phyloP scores from a whole-genome alignment of 805 yeast genomes.

The Yarrowia phangngaensis region DNA sequence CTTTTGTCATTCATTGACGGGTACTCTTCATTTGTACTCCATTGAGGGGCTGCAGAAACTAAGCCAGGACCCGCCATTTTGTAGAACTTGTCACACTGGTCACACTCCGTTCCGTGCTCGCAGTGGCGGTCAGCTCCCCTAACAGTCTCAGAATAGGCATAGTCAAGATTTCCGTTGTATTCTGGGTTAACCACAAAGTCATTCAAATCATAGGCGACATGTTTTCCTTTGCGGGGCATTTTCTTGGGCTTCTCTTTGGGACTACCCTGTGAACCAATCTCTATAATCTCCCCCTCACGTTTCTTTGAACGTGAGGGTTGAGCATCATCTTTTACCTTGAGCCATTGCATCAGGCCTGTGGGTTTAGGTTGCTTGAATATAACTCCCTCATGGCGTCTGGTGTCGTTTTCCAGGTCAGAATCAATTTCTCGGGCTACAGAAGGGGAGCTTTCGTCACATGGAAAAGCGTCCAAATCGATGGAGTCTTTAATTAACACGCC shows the following conservation, averaged over 20 bases:
- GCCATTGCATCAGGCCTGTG: conserved; percentile 18
- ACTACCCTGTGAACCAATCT: neutral
- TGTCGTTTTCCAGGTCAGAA: conserved; percentile 4
- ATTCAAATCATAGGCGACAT: conserved; percentile 31
- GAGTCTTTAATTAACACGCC: conserved; percentile 11
- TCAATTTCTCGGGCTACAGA: conserved; percentile 14
- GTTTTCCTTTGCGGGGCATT: neutral
- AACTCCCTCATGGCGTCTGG: conserved; percentile 2
- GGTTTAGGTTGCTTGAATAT: conserved; percentile 6
- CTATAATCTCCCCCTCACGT: neutral
- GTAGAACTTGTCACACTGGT: conserved; percentile 40
- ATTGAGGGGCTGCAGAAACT: conserved; percentile 35
- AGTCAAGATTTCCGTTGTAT: conserved; percentile 34
- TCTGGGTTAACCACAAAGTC: conserved; percentile 43
- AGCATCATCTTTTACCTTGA: conserved; percentile 7
- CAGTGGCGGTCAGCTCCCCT: conserved; percentile 40
- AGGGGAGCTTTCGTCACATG: neutral
- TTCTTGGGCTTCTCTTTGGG: conserved; percentile 7
- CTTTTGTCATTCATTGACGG: neutral
- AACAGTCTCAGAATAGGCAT: conserved; percentile 41
- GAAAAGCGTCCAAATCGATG: conserved; percentile 10
- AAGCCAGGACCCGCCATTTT: conserved; percentile 36
- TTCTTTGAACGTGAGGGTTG: neutral
- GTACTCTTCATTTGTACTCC: conserved; percentile 33
- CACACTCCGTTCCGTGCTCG: conserved; percentile 41